Evolutionary conservation across 495 filamentous ascomycete species (phyloP), one percentile per base, ranked within the genome.

Genomic region (Penicillium riverlandense): DNA sequence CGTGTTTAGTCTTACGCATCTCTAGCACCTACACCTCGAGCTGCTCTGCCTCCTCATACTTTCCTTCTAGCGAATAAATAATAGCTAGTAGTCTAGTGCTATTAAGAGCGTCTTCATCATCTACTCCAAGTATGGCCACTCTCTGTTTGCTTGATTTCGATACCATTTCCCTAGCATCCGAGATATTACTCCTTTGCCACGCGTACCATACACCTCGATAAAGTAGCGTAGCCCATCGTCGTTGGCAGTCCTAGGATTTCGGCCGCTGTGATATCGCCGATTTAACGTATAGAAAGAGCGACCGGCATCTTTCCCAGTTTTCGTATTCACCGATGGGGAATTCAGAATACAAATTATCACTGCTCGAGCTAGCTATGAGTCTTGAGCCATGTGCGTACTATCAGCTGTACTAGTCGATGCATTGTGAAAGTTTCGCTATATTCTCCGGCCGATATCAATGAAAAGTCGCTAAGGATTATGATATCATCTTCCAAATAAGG

Each of bases 351-450:
- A 46, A 9, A n/a, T 12, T 44, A 8, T 5, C 15, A 48, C 35
- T 55, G 53, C 50, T 76, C 66, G 13, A 57, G 38, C 38, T 73
- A 22, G n/a, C 44, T 53, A 28, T 65, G 28, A 2, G 43, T 42
- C 38, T 48, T 44, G 6, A 44, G 11, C 49, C 44, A 47, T 11
- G 12, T 7, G 4, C 32, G 37, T 0, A 22, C 22, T 1, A 45
- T 36, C 5, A 44, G 16, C 35, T 44, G 45, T 7, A 52, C 49
- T 9, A 8, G n/a, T n/a, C n/a, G n/a, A n/a, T n/a, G n/a, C n/a
- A n/a, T n/a, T n/a, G n/a, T n/a, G n/a, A n/a, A n/a, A n/a, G n/a
- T n/a, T n/a, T n/a, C n/a, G n/a, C n/a, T n/a, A n/a, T n/a, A n/a
- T n/a, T n/a, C n/a, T n/a, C n/a, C n/a, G n/a, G n/a, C n/a, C n/a